A percentile compares a stretch with the other conserved stretches of the same genome.
These are phyloP conservation scores for Naganishia kalamii DNA, from an alignment of 768 basidiomycete species.

Conservation along the genomic window DNA sequence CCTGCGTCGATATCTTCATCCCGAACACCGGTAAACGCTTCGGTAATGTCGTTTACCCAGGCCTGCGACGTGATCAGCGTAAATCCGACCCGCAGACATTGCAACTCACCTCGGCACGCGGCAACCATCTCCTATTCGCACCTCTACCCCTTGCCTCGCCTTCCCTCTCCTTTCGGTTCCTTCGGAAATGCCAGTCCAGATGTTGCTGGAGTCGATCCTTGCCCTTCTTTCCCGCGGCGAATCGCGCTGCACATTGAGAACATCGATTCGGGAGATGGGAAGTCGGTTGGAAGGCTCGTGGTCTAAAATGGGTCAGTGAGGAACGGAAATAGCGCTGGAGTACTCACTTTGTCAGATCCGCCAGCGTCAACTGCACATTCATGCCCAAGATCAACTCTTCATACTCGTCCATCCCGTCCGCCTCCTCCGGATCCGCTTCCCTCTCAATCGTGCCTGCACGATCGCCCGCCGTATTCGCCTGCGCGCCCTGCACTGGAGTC, in stretches of 20 bases:
- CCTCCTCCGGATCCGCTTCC: slow-evolving; percentile 12
- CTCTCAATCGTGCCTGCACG: neutral
- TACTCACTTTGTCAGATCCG: slow-evolving; percentile 37
- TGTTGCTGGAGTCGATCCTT: slow-evolving; percentile 77
- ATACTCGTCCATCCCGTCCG: slow-evolving; percentile 33
- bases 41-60: slow-evolving; percentile 66
- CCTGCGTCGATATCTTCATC: neutral
- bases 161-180: slow-evolving; percentile 57
- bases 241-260: slow-evolving; percentile 87
- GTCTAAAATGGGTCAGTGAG: neutral
- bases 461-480: neutral
- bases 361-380: slow-evolving; percentile 28
- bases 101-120: slow-evolving; percentile 64
- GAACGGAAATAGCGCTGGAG: neutral
- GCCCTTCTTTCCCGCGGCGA: slow-evolving; percentile 64
- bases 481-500: neutral
- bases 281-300: slow-evolving; percentile 29
- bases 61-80: slow-evolving; percentile 54
- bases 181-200: slow-evolving; percentile 91
- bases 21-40: slow-evolving; percentile 14
- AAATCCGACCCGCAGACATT: no score
- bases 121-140: slow-evolving; percentile 84
- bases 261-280: slow-evolving; percentile 70
- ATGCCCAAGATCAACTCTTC: slow-evolving; percentile 42
- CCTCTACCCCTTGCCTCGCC: slow-evolving; percentile 62